A percentile compares a stretch with the other conserved stretches of the same genome.
phyloP scores from a whole-genome alignment of 2,329 filamentous ascomycete genomes.

The Xenosphaeropsis pyriputrescens region DNA sequence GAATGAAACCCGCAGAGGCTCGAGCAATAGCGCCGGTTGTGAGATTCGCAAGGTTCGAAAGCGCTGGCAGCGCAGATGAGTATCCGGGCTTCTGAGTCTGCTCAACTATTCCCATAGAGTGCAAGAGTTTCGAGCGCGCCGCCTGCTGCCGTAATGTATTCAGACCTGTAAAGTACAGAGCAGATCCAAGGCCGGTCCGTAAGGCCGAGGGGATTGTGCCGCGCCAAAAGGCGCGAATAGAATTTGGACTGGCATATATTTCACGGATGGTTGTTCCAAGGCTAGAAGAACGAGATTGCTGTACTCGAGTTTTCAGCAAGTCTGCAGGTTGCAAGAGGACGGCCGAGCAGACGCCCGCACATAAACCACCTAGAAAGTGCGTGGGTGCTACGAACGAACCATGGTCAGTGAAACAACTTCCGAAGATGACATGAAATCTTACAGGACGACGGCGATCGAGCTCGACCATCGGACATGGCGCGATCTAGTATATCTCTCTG shows the following conservation, averaged over 20 bases:
- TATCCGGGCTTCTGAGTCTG: slow-evolving; percentile 9
- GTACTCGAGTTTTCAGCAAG: slow-evolving; percentile 88
- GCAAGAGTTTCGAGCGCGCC: slow-evolving; percentile 27
- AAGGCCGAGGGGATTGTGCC: slow-evolving; percentile 87
- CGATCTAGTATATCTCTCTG: not conserved
- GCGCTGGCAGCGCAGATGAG: slow-evolving; percentile 65
- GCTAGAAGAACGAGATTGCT: slow-evolving; percentile 65
- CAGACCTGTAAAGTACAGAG: slow-evolving; percentile 84
- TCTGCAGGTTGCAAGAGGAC: slow-evolving; percentile 89
- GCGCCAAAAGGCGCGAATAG: slow-evolving; percentile 69
- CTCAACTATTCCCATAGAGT: slow-evolving; percentile 14
- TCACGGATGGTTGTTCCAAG: slow-evolving; percentile 54
- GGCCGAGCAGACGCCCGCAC: slow-evolving; percentile 76
- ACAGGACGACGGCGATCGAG: slow-evolving; percentile 33
- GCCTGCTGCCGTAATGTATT: slow-evolving; percentile 67
- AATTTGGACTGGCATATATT: slow-evolving; percentile 49
- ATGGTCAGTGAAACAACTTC: slow-evolving; percentile 1
- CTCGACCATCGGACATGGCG: slow-evolving; percentile 34
- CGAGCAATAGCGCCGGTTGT: slow-evolving; percentile 72
- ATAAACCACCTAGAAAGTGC: slow-evolving; percentile 79
- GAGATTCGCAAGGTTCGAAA: slow-evolving; percentile 76
- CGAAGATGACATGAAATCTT: slow-evolving; percentile 8
- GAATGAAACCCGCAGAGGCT: slow-evolving; percentile 72
- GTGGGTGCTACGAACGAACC: slow-evolving; percentile 35
- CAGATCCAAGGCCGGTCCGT: slow-evolving; percentile 82